These are phyloP conservation scores for Capronia americana DNA, from an alignment of 2,329 filamentous ascomycete species.

Conservation along the genomic window DNA sequence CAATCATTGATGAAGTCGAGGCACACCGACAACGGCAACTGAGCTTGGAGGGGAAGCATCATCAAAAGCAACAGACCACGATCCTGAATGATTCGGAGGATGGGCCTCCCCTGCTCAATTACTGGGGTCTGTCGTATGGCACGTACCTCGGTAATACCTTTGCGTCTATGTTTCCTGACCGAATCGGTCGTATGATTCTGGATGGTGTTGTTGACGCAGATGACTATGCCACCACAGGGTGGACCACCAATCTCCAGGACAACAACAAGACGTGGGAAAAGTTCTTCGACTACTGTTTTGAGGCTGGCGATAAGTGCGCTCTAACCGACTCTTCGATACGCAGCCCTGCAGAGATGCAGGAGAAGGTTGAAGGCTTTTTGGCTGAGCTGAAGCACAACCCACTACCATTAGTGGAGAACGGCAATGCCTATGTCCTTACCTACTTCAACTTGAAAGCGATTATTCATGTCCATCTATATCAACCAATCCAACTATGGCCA, in stretches of 20 bases:
- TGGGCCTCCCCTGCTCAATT: constrained; percentile 47
- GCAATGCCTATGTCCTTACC: constrained; percentile 54
- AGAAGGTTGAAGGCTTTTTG: constrained; percentile 30
- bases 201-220: constrained; percentile 51
- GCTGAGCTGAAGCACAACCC: constrained; percentile 33
- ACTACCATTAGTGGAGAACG: constrained; percentile 45
- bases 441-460: constrained; percentile 57
- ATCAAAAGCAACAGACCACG: constrained; percentile 13
- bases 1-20: constrained; percentile 43
- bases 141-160: constrained; percentile 55
- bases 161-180: constrained; percentile 52
- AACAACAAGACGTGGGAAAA: constrained; percentile 60
- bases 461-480: constrained; percentile 41
- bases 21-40: constrained; percentile 31
- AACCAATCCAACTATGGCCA: constrained; percentile 34
- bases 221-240: constrained; percentile 58
- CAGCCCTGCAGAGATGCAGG: constrained; percentile 27
- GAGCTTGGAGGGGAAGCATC: background rate
- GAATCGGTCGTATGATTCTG: constrained; percentile 51
- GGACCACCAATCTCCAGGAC: constrained; percentile 59
- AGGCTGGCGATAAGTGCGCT: constrained; percentile 56
- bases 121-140: constrained; percentile 61
- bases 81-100: constrained; percentile 6
- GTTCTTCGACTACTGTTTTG: constrained; percentile 62
- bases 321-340: constrained; percentile 44